Conservation (phyloP, 2,329 filamentous ascomycete genomes). For the Trichophyton schoenleinii region DNA sequence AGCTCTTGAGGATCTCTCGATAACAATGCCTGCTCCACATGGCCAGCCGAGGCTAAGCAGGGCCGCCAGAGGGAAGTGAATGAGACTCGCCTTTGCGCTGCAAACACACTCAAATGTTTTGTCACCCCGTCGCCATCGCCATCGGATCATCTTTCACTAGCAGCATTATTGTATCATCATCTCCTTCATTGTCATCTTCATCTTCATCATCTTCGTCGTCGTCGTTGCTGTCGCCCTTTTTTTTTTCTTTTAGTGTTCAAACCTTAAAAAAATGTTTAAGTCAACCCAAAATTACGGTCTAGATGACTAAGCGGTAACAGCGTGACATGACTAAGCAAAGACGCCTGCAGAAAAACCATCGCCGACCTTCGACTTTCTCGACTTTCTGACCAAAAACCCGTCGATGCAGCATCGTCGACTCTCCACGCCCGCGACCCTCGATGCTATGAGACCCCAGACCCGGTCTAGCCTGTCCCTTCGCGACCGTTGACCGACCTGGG, state of each 20-base stretch:
- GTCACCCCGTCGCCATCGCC: too few relatives aligned
- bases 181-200: not conserved
- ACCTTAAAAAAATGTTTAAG: not conserved
- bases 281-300: too few relatives aligned
- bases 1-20: not conserved
- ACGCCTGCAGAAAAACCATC: not conserved
- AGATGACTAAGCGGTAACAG: not conserved
- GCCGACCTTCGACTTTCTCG: not conserved
- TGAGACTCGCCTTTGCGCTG: not conserved
- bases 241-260: too few relatives aligned
- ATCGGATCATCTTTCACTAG: too few relatives aligned
- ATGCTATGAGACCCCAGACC: not conserved
- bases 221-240: too few relatives aligned
- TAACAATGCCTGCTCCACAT: not conserved
- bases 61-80: not conserved
- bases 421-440: not conserved
- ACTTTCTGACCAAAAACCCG: not conserved
- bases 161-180: too few relatives aligned
- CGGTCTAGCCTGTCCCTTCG: not conserved
- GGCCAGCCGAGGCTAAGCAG: conserved; percentile 1
- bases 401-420: not conserved
- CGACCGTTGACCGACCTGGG: not conserved
- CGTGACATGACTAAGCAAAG: not conserved
- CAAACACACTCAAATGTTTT: not conserved
- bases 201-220: not conserved